Conservation (phyloP, 768 basidiomycete species). For the Panaeolus papilionaceus region DNA sequence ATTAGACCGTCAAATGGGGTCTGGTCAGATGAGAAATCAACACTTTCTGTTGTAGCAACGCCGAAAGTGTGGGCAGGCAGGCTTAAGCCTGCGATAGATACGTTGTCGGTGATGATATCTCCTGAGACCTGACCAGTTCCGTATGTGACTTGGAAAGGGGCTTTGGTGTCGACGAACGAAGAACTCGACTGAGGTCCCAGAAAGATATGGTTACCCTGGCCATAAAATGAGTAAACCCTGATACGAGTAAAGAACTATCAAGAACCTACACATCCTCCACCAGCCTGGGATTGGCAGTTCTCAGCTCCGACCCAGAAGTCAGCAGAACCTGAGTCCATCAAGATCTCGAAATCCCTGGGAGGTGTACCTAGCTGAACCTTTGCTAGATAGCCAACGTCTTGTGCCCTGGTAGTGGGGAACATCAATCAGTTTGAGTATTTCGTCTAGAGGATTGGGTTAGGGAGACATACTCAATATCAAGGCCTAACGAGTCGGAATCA, state of each 20-base stretch:
- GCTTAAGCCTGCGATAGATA: constrained; percentile 62
- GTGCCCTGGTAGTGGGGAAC: constrained; percentile 33
- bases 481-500: constrained; percentile 61
- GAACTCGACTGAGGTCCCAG: constrained; percentile 64
- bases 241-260: not conserved
- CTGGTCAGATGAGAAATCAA: constrained; percentile 58
- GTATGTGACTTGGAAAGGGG: constrained; percentile 53
- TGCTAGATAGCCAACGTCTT: constrained; percentile 60
- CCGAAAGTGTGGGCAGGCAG: constrained; percentile 66
- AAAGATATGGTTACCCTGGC: constrained; percentile 46
- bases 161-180: constrained; percentile 56
- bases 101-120: constrained; percentile 58
- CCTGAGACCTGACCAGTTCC: constrained; percentile 69
- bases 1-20: constrained; percentile 76
- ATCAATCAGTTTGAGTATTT: constrained; percentile 1
- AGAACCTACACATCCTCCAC: constrained; percentile 37
- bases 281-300: constrained; percentile 42
- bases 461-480: constrained; percentile 68
- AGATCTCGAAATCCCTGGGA: constrained; percentile 50
- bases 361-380: constrained; percentile 73
- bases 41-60: constrained; percentile 60
- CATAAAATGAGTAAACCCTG: not conserved
- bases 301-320: constrained; percentile 66
- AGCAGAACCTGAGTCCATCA: constrained; percentile 69
- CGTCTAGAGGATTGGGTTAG: not conserved